phyloP scores from a whole-genome alignment of 805 yeast genomes.

The Suhomyces tanzawaensis region DNA sequence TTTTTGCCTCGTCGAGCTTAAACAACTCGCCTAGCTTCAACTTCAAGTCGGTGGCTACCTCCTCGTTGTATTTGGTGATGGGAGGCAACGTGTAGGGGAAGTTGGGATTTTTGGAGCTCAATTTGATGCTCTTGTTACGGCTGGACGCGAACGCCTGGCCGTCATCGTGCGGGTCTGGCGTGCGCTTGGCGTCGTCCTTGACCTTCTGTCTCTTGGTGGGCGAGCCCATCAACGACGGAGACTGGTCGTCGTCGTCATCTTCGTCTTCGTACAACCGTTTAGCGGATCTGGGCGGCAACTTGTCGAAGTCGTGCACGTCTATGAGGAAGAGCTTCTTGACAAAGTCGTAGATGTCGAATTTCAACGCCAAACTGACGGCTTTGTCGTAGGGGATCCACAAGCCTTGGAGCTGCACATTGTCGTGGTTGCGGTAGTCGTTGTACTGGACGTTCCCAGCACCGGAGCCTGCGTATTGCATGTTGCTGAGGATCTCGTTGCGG shows the following conservation, averaged over 20 bases:
- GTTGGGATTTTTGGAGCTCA: conserved; percentile 34
- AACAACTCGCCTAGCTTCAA: conserved; percentile 33
- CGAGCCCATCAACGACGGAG: conserved; percentile 22
- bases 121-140: neutral
- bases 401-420: conserved; percentile 29
- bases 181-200: conserved; percentile 7
- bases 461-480: conserved; percentile 29
- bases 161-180: neutral
- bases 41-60: conserved; percentile 32
- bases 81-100: conserved; percentile 52
- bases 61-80: conserved; percentile 30
- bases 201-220: conserved; percentile 38
- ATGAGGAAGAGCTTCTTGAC: conserved; percentile 36
- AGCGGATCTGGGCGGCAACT: conserved; percentile 31
- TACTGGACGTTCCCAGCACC: conserved; percentile 8
- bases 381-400: conserved; percentile 45
- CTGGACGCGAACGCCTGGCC: neutral
- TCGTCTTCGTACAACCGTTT: conserved; percentile 24
- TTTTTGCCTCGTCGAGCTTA: conserved; percentile 28
- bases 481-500: conserved; percentile 31
- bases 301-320: conserved; percentile 45
- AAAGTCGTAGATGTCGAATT: conserved; percentile 39
- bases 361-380: conserved; percentile 38
- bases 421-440: conserved; percentile 29
- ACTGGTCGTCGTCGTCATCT: conserved; percentile 16